phyloP scores from a whole-genome alignment of 1,139 yeast genomes.

The Saccharomyces hybrid region DNA sequence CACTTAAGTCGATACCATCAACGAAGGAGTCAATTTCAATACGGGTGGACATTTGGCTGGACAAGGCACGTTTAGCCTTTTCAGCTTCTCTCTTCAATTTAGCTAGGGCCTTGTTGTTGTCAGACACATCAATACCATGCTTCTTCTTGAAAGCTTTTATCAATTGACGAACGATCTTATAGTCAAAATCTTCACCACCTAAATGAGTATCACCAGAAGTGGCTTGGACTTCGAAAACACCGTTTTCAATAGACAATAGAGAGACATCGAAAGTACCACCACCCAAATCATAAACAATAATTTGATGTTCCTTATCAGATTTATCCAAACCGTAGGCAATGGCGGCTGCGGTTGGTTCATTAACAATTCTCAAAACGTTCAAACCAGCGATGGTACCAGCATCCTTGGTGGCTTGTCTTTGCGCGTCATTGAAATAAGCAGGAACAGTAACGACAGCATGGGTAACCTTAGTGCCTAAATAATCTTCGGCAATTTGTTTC shows the following conservation, averaged over 20 bases:
- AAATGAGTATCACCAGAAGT: slow-evolving; percentile 94
- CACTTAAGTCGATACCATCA: slow-evolving; percentile 93
- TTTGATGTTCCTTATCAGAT: slow-evolving; percentile 68
- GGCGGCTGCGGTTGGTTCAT: slow-evolving; percentile 96
- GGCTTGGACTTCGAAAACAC: slow-evolving; percentile 91
- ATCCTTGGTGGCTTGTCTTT: slow-evolving; percentile 94
- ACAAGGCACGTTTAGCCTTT: slow-evolving; percentile 91
- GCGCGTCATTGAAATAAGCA: slow-evolving; percentile 94
- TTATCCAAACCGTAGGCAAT: slow-evolving; percentile 93
- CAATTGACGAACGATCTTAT: slow-evolving; percentile 80
- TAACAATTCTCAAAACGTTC: slow-evolving; percentile 84
- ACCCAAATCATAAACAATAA: slow-evolving; percentile 90
- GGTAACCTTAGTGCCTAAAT: slow-evolving; percentile 79
- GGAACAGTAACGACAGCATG: slow-evolving; percentile 96
- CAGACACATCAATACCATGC: slow-evolving; percentile 66
- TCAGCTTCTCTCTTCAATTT: slow-evolving; percentile 94
- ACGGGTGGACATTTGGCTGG: slow-evolving; percentile 70
- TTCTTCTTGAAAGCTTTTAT: slow-evolving; percentile 82
- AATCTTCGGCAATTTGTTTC: slow-evolving; percentile 91
- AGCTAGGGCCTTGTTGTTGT: slow-evolving; percentile 73
- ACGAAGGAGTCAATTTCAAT: slow-evolving; percentile 91
- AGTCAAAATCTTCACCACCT: slow-evolving; percentile 97
- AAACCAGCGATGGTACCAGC: slow-evolving; percentile 94
- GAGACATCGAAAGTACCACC: slow-evolving; percentile 97
- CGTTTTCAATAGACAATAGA: slow-evolving; percentile 78